Conservation (phyloP, 2,329 filamentous ascomycete species). For the Ophiocordyceps camponoti-rufipedis region DNA sequence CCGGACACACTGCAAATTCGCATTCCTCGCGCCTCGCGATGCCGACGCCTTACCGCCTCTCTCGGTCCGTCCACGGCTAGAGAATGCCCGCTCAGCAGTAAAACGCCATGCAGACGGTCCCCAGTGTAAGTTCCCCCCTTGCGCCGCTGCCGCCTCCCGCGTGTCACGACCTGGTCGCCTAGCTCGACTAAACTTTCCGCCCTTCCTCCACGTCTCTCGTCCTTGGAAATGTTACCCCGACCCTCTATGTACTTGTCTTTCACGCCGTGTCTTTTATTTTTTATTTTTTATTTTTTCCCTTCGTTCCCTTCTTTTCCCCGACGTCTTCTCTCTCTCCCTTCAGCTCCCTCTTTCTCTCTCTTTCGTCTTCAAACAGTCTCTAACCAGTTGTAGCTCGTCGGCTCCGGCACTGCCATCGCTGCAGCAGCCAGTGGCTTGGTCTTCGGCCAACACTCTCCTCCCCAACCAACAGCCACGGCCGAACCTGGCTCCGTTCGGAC, state of each 20-base stretch:
- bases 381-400: constrained; percentile 30
- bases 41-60: not conserved
- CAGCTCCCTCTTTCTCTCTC: not conserved
- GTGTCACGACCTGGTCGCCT: constrained; percentile 1
- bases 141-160: not conserved
- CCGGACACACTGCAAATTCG: not conserved
- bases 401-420: constrained; percentile 42
- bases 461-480: constrained; percentile 16
- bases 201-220: constrained; percentile 7
- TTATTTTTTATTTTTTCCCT: not conserved
- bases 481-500: constrained; percentile 4
- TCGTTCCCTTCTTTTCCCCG: not conserved
- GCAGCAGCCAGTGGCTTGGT: constrained; percentile 39
- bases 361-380: not conserved
- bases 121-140: constrained; percentile 22
- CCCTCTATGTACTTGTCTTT: not conserved
- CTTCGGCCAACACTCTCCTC: constrained; percentile 30
- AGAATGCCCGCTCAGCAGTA: constrained; percentile 16
- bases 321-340: not conserved
- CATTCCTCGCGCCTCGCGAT: not conserved
- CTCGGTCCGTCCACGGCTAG: constrained; percentile 3
- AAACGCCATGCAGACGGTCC: constrained; percentile 30
- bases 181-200: constrained; percentile 5
- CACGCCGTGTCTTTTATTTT: not conserved
- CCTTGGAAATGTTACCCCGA: not conserved